phyloP scores from a whole-genome alignment of 2,329 filamentous ascomycete genomes.

The Trichophyton verrucosum region DNA sequence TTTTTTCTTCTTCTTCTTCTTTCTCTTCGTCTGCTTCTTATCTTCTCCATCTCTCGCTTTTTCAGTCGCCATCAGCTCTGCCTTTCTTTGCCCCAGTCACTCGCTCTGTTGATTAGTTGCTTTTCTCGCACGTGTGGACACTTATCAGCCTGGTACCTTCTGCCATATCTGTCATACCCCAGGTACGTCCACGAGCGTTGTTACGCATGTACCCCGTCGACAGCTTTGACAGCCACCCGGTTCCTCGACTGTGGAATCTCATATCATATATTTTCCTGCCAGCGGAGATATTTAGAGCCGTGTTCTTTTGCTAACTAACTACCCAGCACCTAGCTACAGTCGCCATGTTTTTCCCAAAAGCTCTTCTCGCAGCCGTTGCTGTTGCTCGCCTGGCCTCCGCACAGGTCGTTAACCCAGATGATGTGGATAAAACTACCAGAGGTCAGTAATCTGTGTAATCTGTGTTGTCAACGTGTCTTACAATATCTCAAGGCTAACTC shows the following conservation, averaged over 20 bases:
- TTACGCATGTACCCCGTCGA: conserved; percentile 1
- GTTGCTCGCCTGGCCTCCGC: conserved; percentile 21
- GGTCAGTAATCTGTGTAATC: conserved; percentile 17
- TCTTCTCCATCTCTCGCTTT: background rate
- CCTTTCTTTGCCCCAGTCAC: background rate
- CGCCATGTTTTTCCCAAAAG: background rate
- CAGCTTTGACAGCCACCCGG: background rate
- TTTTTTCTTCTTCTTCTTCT: background rate
- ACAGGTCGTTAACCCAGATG: conserved; percentile 29
- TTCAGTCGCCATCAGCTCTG: background rate
- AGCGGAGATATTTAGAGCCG: background rate
- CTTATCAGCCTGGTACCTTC: background rate
- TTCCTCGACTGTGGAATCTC: background rate
- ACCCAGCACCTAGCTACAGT: background rate
- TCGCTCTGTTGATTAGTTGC: background rate
- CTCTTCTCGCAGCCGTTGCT: conserved; percentile 13
- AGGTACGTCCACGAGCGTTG: conserved; percentile 1
- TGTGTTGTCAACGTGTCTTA: background rate
- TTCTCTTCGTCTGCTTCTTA: background rate
- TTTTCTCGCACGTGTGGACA: background rate
- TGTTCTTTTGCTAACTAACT: conserved; percentile 3
- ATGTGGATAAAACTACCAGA: conserved; percentile 25
- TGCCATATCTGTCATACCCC: background rate
- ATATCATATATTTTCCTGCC: background rate
- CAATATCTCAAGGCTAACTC: conserved; percentile 4